Evolutionary conservation across 495 filamentous ascomycete species (phyloP).

Genomic region (Daldinia bambusicola): DNA sequence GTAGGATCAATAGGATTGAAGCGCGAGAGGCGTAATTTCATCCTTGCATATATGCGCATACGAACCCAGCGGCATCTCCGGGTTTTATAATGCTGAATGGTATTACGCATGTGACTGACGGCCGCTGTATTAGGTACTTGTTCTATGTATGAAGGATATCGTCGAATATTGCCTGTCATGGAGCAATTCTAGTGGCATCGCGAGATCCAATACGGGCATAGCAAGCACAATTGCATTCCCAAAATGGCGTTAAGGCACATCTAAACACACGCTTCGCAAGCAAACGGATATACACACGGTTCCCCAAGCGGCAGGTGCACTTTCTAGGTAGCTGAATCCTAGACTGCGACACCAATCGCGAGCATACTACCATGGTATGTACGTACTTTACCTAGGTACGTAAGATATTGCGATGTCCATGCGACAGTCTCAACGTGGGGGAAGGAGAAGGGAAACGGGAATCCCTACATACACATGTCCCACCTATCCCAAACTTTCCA

Average conservation of each 20-base stretch:
- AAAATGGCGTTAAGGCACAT: not conserved
- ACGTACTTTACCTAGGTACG: not conserved
- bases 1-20: slow-evolving; percentile 43
- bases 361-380: slow-evolving; percentile 1
- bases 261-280: slow-evolving; percentile 34
- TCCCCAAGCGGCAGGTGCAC: slow-evolving; percentile 39
- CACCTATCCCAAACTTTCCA: slow-evolving; percentile 5
- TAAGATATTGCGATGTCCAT: slow-evolving; percentile 21
- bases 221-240: slow-evolving; percentile 26
- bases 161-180: slow-evolving; percentile 3
- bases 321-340: slow-evolving; percentile 35
- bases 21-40: slow-evolving; percentile 34
- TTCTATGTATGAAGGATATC: slow-evolving; percentile 10
- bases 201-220: slow-evolving; percentile 16
- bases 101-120: slow-evolving; percentile 1
- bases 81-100: slow-evolving; percentile 15
- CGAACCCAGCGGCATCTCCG: slow-evolving; percentile 12
- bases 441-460: not conserved
- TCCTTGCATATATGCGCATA: slow-evolving; percentile 27
- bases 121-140: not conserved
- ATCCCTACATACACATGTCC: not conserved
- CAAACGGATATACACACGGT: slow-evolving; percentile 14
- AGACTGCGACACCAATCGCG: slow-evolving; percentile 17
- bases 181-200: slow-evolving; percentile 19
- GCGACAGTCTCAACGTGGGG: slow-evolving; percentile 23